These are phyloP conservation scores for Cronartium ribicola DNA, from an alignment of 1,284 basidiomycete genomes.

Conservation along the genomic window DNA sequence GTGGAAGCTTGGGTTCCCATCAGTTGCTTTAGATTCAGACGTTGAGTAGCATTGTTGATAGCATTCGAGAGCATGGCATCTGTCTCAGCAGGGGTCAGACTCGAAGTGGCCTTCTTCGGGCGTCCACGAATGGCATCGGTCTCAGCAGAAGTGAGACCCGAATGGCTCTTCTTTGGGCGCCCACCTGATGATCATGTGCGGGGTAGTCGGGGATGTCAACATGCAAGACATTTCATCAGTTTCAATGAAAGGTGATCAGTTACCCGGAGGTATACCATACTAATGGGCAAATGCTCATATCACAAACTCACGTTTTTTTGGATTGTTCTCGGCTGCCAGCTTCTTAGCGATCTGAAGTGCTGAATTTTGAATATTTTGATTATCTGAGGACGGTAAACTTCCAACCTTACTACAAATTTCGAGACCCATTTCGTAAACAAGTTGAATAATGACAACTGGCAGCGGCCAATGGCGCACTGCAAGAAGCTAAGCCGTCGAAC, in stretches of 20 bases:
- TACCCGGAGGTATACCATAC: no score
- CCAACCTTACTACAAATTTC: constrained; percentile 28
- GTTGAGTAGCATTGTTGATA: constrained; percentile 39
- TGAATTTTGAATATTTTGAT: not conserved
- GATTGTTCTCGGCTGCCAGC: not conserved
- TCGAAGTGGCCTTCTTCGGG: not conserved
- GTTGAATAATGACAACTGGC: constrained; percentile 13
- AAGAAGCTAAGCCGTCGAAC: not conserved
- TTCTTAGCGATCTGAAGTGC: not conserved
- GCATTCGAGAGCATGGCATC: constrained; percentile 33
- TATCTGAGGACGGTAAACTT: not conserved
- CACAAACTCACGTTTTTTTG: not conserved
- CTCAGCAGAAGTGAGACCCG: constrained; percentile 1
- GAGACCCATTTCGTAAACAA: constrained; percentile 1
- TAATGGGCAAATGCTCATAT: not conserved
- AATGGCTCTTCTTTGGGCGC: constrained; percentile 23
- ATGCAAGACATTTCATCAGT: no score
- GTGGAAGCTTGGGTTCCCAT: constrained; percentile 10
- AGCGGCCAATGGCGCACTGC: not conserved
- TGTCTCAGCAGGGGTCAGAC: constrained; percentile 14
- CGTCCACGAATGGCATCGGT: not conserved
- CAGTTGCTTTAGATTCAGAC: constrained; percentile 22
- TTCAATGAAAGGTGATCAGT: no score
- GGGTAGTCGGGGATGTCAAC: not conserved
- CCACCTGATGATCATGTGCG: constrained; percentile 5